Evolutionary conservation across 129 eudicot species (phyloP), one percentile per base, ranked within the genome.

Genomic region (Chrysanthemum seticuspe): DNA sequence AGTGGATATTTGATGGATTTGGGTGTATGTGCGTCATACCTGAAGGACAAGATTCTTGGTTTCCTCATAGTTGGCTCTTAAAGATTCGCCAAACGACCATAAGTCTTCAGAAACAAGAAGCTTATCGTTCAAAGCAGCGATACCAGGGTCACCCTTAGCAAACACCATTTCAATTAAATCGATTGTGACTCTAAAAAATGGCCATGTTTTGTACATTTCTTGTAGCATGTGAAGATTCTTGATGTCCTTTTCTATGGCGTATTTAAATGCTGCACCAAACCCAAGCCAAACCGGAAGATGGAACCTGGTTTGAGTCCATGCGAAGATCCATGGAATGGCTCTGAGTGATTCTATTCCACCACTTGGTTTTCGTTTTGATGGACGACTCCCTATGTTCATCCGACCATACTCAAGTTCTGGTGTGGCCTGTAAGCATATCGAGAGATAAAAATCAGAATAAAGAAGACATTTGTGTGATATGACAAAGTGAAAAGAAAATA

Each of bases 271-370:
- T 73, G 87, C 99, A 36, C 99, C 99, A 65, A 95, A 91, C 7
- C 99, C 97, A n/a, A 95, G 97, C 99, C 97, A 95, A 44, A 95
- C 99, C 0, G 97, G 99, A 47, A 95, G 97, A 85, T 95, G 97
- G 57, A 95, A 95, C 89, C 99, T 82, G 29, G 99, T 95, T 60
- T 93, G 97, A 6, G 97, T 93, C 98, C 98, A 93, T 5, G 98
- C 98, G 72, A 93, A 93, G 82, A 95, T 95, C 99, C 99, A 95
- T 1, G 99, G 99, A 75, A 95, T 95, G 62, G 99, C 99, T 65
- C 99, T 78, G 15, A 95, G 96, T 16, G 97, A 88, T 83, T 95
- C 99, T 15, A 95, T 95, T 31, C 99, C 99, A 0, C 99, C 97
- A 45, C 97, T 95, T 6, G 97, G 94, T 74, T 91, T 95, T 31